Base-by-base conservation (phyloP, 768 basidiomycete genomes). In the Leccinum fibrillosum region DNA sequence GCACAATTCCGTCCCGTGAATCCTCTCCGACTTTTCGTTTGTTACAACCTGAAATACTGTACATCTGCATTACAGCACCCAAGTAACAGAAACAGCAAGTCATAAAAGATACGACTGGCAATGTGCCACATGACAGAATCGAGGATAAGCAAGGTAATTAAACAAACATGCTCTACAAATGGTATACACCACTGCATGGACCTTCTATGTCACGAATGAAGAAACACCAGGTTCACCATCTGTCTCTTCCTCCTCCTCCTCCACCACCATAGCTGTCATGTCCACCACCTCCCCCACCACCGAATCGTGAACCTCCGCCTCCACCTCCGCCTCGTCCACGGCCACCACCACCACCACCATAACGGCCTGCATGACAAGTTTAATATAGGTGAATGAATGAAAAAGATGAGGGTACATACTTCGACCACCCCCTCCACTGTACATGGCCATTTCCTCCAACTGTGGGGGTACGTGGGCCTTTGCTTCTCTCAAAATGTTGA, bases 401-500 rank as follows among this genome's bases (percentile, higher is more conserved):
- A n/a, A 28, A 19, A 19, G 6, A 54, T 4, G 44, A 55, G 3
- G 44, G 2, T 11, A 75, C 84, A 50, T 62, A 89, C 88, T 82
- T 72, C 89, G 80, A 59, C 87, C 84, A 53, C 86, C 88, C 23
- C 92, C 88, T 45, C 90, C 88, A 51, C 91, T 85, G 72, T 86
- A 94, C 79, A 86, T 86, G 1, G 82, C 82, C 94, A 97, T 96
- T 76, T 97, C 91, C 73, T 95, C 89, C 0, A 99, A 79, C 66
- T 96, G 92, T 56, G 92, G 84, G 25, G 95, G 93, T 35, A 98
- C 81, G 49, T 78, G 77, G 13, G 92, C 86, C 69, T 94, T 94
- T 21, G 93, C 92, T 73, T 97, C 94, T 55, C 82, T 78, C 61
- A 98, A 76, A 62, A 98, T 97, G 57, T 74, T 79, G 58, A 98